A percentile compares a stretch with the other conserved stretches of the same genome.
phyloP scores from a whole-genome alignment of 257 asterid species.

The Solanum etuberosum region DNA sequence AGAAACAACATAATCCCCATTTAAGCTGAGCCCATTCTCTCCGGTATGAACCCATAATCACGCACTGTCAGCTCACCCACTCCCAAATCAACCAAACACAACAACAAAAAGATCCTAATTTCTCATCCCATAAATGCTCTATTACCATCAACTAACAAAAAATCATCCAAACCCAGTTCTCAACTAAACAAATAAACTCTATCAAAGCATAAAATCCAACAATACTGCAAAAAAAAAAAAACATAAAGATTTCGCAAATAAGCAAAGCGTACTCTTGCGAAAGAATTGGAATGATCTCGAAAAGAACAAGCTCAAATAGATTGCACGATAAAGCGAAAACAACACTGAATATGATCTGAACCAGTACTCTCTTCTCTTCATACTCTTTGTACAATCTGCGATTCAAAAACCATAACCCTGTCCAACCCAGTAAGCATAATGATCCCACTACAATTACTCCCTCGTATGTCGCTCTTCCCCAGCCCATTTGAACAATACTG shows the following conservation, averaged over 20 bases:
- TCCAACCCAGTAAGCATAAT: constrained; percentile 73
- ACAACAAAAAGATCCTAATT: background rate
- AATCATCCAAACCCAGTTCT: background rate
- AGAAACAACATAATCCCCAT: background rate
- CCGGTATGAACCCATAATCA: background rate
- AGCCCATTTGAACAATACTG: constrained; percentile 37
- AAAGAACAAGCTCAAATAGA: constrained; percentile 89
- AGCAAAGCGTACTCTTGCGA: constrained; percentile 51
- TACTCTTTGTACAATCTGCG: constrained; percentile 89
- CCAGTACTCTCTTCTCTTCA: constrained; percentile 88
- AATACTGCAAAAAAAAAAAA: background rate
- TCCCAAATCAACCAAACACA: background rate
- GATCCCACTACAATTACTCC: constrained; percentile 78
- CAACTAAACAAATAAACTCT: background rate
- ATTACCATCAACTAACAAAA: background rate
- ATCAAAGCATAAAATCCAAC: background rate
- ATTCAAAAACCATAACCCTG: constrained; percentile 90
- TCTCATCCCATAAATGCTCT: background rate
- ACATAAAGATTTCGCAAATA: background rate
- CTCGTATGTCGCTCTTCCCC: constrained; percentile 65
- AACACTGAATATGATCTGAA: constrained; percentile 93
- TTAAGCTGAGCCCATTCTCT: background rate
- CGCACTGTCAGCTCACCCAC: background rate
- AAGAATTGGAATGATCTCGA: constrained; percentile 82
- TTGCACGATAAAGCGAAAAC: constrained; percentile 96